Evolutionary conservation across 768 basidiomycete species (phyloP), one percentile per base, ranked within the genome.

Genomic region (Leccinum boreale): DNA sequence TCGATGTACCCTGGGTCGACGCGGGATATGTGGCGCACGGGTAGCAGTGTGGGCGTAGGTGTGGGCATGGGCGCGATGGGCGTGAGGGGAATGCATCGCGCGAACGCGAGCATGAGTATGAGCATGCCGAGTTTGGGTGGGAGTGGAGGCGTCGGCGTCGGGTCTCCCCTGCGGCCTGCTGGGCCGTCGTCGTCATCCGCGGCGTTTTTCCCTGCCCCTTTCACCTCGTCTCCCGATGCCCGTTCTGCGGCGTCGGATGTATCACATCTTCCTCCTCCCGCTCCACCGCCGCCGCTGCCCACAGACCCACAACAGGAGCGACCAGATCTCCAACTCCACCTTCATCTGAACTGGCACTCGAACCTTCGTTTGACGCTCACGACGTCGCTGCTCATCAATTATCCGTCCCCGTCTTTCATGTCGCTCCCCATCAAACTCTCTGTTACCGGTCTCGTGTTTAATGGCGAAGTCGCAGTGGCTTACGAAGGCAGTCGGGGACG

Each of bases 381-480:
- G 29, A 98, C 97, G 0, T 95, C 93, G 9, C 81, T 98, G 26
- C 83, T 94, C 60, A 94, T 99, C 74, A 97, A 99, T 74, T 98
- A 98, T 71, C 97, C 97, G 5, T 94, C 94, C 0, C 88, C 89
- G 0, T 84, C 89, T 70, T 98, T 99, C 80, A 98, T 99, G 95
- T 87, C 92, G 14, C 81, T 99, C 24, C 97, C 97, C 7, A 91
- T 99, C 72, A 89, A 91, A 67, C 85, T 98, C 55, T 89, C 87
- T n/a, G 84, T 98, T 26, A 95, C 89, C 0, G 92, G 92, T 1
- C 79, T 98, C 57, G 78, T 94, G 14, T 92, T 98, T 72, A 81
- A 81, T 12, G 92, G 92, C 57, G 92, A 96, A 66, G 75, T 98
- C 47, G 89, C 91, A 9, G 82, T 98, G 35, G 97, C 96, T 12